Base-by-base conservation (phyloP, 345 rosid genomes). In the Nasturtium officinale region DNA sequence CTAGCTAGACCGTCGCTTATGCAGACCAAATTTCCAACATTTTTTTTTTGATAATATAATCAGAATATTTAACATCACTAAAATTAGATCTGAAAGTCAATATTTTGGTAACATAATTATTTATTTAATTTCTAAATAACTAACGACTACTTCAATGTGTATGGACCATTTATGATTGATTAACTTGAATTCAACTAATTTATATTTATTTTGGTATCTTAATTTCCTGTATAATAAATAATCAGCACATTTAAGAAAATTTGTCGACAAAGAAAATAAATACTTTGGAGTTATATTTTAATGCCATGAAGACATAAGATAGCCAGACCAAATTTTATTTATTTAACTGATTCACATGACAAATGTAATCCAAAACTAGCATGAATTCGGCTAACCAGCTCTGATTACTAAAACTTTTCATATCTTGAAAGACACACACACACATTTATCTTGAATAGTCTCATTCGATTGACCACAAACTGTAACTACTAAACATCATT, bases 401-500 rank as follows among this genome's bases (percentile, higher is more conserved):
- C 5, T 71, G 51, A 12, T 50, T 37, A 61, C 61, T 29, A 40
- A 8, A 20, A 29, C 6, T 18, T 7, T 53, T 20, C 21, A 43
- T 8, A 38, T 26, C 0, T 11, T 58, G 64, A 30, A n/a, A 56
- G 18, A 29, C 30, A 3, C 1, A n/a, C 7, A 15, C 2, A 43
- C 9, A 45, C 9, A 43, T 17, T 43, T 43, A 5, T 50, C 61
- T 63, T 54, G 69, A 76, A 53, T 29, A 62, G 71, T 62, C 61
- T 63, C 59, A 63, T 63, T 46, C 52, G 79, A 80, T 63, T 69
- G 87, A 78, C 86, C 83, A 58, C 65, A 63, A 64, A 69, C 69
- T 60, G 50, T 58, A 77, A 51, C 72, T 51, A 66, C 60, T 56
- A 77, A 77, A 42, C 76, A 71, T 71, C 80, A 29, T 67, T 72